phyloP scores from a whole-genome alignment of 345 rosid genomes.

The Arabis hirsuta region DNA sequence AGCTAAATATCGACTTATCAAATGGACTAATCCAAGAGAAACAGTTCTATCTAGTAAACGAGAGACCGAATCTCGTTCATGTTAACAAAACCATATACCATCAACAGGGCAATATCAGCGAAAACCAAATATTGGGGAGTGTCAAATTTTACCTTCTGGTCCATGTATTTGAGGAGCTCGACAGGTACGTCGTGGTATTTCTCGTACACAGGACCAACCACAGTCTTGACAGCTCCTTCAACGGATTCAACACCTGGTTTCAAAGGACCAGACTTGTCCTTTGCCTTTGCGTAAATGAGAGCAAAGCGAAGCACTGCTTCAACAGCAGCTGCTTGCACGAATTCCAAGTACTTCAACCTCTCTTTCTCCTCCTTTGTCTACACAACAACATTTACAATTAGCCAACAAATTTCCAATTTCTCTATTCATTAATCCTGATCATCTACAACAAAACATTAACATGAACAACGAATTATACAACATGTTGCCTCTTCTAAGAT shows the following conservation, averaged over 20 bases:
- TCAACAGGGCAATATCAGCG: background rate
- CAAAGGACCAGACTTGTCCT: constrained; percentile 81
- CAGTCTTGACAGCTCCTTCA: constrained; percentile 77
- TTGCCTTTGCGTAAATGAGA: constrained; percentile 66
- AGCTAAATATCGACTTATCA: background rate
- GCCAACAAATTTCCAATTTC: background rate
- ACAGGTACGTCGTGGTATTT: constrained; percentile 71
- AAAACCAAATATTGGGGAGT: background rate
- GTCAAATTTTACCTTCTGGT: constrained; percentile 62
- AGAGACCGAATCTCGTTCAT: background rate
- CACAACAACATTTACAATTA: background rate
- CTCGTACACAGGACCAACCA: constrained; percentile 75
- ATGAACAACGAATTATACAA: background rate
- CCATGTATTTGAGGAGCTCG: constrained; percentile 72
- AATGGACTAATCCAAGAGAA: background rate
- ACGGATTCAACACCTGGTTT: constrained; percentile 82
- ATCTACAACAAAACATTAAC: background rate
- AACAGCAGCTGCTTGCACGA: constrained; percentile 74
- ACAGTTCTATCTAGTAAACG: background rate
- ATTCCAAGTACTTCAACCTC: constrained; percentile 75
- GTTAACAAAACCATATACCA: background rate
- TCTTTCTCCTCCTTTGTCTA: constrained; percentile 48
- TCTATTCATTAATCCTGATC: background rate
- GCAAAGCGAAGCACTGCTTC: constrained; percentile 60
- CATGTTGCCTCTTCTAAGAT: background rate